phyloP scores from a whole-genome alignment of 2,329 filamentous ascomycete species.

The Hypoxylon sp. region DNA sequence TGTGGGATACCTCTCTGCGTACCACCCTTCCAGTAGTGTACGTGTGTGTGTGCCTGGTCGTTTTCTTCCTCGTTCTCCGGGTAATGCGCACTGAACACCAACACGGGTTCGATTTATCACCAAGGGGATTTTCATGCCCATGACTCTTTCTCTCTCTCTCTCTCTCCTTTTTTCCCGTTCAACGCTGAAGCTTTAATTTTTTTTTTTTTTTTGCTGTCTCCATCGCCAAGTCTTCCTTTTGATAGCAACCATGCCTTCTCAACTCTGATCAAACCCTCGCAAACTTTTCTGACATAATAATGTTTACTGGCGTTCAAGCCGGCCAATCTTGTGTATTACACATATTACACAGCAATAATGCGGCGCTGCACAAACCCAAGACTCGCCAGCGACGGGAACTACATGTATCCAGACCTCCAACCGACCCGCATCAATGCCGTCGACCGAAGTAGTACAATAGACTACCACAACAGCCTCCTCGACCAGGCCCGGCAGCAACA shows the following conservation, averaged over 20 bases:
- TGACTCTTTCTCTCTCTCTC: conserved; percentile 17
- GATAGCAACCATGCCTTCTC: conserved; percentile 22
- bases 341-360: conserved; percentile 33
- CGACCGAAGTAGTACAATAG: conserved; percentile 43
- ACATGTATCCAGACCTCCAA: conserved; percentile 30
- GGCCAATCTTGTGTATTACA: conserved; percentile 9
- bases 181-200: not conserved
- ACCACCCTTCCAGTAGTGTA: not conserved
- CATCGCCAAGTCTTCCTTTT: not conserved
- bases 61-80: conserved; percentile 31
- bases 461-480: conserved; percentile 50
- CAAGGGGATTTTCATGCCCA: conserved; percentile 15
- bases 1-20: too few relatives aligned
- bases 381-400: conserved; percentile 41
- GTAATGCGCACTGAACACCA: conserved; percentile 37
- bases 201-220: not conserved
- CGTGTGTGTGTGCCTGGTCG: not conserved
- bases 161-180: not conserved
- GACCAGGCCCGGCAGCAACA: conserved; percentile 44
- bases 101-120: conserved; percentile 29
- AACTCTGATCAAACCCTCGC: conserved; percentile 3
- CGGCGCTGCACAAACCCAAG: conserved; percentile 34
- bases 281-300: conserved; percentile 22
- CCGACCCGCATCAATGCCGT: conserved; percentile 36
- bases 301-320: conserved; percentile 32